A percentile compares a stretch with the other conserved stretches of the same genome.
Conservation (phyloP, 192 early-diverging fungal species). For the Coemansia sp. region DNA sequence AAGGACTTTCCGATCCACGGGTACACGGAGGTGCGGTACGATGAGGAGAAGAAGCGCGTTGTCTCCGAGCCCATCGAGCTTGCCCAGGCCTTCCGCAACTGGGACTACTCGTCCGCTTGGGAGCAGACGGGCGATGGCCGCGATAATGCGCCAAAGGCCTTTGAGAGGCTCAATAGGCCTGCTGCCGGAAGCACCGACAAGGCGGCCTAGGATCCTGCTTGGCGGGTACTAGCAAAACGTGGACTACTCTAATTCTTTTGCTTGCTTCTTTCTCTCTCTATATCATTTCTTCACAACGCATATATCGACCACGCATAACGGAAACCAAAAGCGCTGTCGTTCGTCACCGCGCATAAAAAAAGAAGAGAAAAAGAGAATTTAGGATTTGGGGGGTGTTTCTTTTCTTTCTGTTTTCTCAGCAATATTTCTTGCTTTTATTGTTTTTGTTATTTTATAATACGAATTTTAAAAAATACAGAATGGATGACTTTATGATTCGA, state of each 20-base stretch:
- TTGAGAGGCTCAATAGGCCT: conserved; percentile 31
- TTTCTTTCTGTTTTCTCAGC: not conserved
- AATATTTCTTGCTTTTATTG: no score
- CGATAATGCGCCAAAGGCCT: conserved; percentile 52
- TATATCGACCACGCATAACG: not conserved
- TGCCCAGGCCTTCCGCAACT: conserved; percentile 93
- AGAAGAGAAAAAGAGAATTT: not conserved
- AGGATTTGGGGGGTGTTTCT: not conserved
- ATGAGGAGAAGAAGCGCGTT: conserved; percentile 97
- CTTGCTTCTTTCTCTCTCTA: not conserved
- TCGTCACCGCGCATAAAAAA: not conserved
- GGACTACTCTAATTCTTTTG: not conserved
- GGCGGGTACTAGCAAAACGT: no score
- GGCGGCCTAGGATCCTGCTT: not conserved
- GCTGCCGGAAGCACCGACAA: conserved; percentile 8
- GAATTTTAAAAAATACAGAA: conserved; percentile 1
- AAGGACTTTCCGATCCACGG: conserved; percentile 99
- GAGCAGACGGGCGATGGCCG: conserved; percentile 74
- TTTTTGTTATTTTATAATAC: no score
- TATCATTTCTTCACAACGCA: not conserved
- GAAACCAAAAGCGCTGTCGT: no score
- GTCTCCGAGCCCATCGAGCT: conserved; percentile 95
- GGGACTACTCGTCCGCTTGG: conserved; percentile 96
- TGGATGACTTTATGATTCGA: conserved; percentile 42
- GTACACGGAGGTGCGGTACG: conserved; percentile 98